Percentiles rank a stretch among this genome's conserved stretches.
phyloP scores from a whole-genome alignment of 2,329 filamentous ascomycete genomes.

The Cadophora luteo-olivacea region DNA sequence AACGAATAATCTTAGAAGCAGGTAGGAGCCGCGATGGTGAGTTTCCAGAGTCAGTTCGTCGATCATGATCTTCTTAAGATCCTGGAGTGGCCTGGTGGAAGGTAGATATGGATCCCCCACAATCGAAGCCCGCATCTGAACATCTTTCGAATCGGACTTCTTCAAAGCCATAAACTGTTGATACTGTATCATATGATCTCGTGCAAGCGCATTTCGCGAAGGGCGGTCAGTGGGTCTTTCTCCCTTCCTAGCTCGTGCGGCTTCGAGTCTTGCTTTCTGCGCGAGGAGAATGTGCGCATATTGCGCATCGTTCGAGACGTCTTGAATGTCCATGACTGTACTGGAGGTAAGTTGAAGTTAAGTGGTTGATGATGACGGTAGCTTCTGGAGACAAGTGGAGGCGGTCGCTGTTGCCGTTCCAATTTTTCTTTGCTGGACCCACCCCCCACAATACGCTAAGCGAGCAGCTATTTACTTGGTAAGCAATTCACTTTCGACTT shows the following conservation, averaged over 20 bases:
- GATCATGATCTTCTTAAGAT: slow-evolving; percentile 43
- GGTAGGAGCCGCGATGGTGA: slow-evolving; percentile 49
- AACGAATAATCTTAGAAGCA: slow-evolving; percentile 45
- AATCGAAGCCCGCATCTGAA: slow-evolving; percentile 6
- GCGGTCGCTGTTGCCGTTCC: not conserved
- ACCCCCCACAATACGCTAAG: slow-evolving; percentile 13
- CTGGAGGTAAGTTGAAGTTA: not conserved
- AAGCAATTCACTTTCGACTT: not conserved
- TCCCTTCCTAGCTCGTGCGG: slow-evolving; percentile 16
- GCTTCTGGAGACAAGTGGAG: not conserved
- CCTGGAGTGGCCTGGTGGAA: slow-evolving; percentile 13
- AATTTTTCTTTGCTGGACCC: slow-evolving; percentile 16
- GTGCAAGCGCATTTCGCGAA: slow-evolving; percentile 1
- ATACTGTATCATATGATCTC: slow-evolving; percentile 15
- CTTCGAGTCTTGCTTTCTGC: slow-evolving; percentile 16
- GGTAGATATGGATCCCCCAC: slow-evolving; percentile 25
- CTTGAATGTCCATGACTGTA: slow-evolving; percentile 14
- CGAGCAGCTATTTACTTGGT: not conserved
- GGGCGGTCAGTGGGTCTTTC: slow-evolving; percentile 19
- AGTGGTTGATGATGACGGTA: not conserved
- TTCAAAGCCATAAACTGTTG: not conserved
- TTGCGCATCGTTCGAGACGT: slow-evolving; percentile 14
- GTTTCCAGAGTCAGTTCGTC: slow-evolving; percentile 47
- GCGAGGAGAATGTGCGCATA: slow-evolving; percentile 6
- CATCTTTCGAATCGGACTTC: not conserved